Percentiles rank a stretch among this genome's conserved stretches.
phyloP scores from a whole-genome alignment of 495 filamentous ascomycete genomes.

The Jackrogersella multiformis region DNA sequence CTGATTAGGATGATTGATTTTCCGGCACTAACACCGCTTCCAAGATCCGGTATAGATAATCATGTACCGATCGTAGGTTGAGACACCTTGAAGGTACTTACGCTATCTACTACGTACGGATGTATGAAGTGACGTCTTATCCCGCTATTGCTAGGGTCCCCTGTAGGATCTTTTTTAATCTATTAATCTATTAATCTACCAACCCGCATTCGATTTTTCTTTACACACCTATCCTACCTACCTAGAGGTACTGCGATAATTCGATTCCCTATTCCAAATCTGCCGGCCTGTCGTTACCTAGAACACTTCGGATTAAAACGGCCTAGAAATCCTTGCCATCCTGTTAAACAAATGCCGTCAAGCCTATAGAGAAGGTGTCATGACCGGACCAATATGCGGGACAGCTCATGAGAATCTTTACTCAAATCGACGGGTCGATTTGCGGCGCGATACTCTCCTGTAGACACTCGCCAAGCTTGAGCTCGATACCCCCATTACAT shows the following conservation, averaged over 20 bases:
- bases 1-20: slow-evolving; percentile 30
- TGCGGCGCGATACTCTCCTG: slow-evolving; percentile 58
- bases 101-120: background rate
- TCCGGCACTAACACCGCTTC: slow-evolving; percentile 4
- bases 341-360: slow-evolving; percentile 26
- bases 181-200: too few relatives aligned
- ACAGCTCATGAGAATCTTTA: slow-evolving; percentile 63
- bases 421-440: slow-evolving; percentile 62
- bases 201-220: slow-evolving; percentile 20
- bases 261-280: slow-evolving; percentile 1
- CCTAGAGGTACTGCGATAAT: slow-evolving; percentile 33
- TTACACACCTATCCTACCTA: too few relatives aligned
- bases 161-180: slow-evolving; percentile 13
- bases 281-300: slow-evolving; percentile 3
- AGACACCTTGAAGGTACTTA: background rate
- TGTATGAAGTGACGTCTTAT: too few relatives aligned
- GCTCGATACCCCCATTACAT: slow-evolving; percentile 24
- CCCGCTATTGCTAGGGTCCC: too few relatives aligned
- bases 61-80: too few relatives aligned
- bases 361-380: slow-evolving; percentile 49
- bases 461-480: slow-evolving; percentile 50
- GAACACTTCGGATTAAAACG: slow-evolving; percentile 25
- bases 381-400: slow-evolving; percentile 57
- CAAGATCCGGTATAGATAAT: background rate
- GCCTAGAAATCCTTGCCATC: slow-evolving; percentile 15